phyloP scores from a whole-genome alignment of 2,329 filamentous ascomycete species.

The Hypomyces rosellus region DNA sequence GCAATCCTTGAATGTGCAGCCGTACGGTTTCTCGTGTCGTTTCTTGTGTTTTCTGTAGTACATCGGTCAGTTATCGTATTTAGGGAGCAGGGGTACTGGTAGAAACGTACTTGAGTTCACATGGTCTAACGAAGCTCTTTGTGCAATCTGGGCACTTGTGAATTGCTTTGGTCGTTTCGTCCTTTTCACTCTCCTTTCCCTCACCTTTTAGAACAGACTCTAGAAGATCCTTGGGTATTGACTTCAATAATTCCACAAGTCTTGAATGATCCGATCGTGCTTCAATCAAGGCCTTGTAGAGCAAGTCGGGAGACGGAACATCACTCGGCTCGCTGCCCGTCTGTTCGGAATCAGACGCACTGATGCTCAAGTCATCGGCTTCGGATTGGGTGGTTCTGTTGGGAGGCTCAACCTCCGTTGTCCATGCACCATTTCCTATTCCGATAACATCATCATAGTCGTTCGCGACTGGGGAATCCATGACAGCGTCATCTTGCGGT shows the following conservation, averaged over 20 bases:
- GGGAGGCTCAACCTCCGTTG: neutral
- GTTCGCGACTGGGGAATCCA: neutral
- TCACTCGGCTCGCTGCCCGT: neutral
- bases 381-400: neutral
- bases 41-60: constrained; percentile 70
- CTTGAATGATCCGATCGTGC: constrained; percentile 3
- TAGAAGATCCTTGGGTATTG: constrained; percentile 27
- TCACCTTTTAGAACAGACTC: constrained; percentile 23
- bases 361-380: neutral
- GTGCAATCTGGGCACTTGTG: constrained; percentile 33
- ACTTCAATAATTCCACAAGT: constrained; percentile 20
- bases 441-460: neutral
- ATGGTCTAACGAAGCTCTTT: constrained; percentile 44
- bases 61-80: constrained; percentile 16
- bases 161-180: constrained; percentile 13
- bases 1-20: constrained; percentile 69
- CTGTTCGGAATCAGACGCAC: neutral
- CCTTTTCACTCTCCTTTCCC: constrained; percentile 7
- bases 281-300: neutral
- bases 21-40: constrained; percentile 73
- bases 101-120: constrained; percentile 50
- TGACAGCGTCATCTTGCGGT: neutral
- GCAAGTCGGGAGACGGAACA: neutral
- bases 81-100: no score
- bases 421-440: neutral